Evolutionary conservation across 2,329 filamentous ascomycete species (phyloP), one percentile per base, ranked within the genome.

Genomic region (Rutstroemia sp.): DNA sequence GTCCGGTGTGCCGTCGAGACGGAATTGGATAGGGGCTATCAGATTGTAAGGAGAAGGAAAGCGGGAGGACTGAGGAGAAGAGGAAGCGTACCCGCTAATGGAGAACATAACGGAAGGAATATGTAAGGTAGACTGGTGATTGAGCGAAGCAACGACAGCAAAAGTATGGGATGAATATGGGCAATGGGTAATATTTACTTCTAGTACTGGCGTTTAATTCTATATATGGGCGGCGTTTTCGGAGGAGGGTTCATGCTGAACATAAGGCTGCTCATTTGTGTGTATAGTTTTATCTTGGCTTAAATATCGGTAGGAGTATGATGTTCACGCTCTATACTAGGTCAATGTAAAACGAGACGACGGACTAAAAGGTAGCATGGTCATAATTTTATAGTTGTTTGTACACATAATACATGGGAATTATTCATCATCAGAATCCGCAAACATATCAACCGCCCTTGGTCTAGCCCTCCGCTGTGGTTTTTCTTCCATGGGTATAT

Each of bases 361-460:
- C 7, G 25, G 25, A 27, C 25, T 27, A 7, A 10, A 41, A 41
- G 39, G 9, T 42, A 19, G 2, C 14, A 17, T 8, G 39, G 39
- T 42, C 39, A 17, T 34, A 34, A 34, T 34, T 34, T 34, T 34
- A 12, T 34, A 34, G 9, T 34, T 34, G 12, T 34, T 34, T 34
- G 12, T 34, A 34, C 9, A 34, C 9, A 12, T 34, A 42, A 42
- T 42, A 42, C 16, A 19, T 42, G 39, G 9, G 39, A 17, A 30
- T 51, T 57, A 48, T 65, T 69, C 67, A 58, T 65, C 79, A 63
- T 88, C 88, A 4, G 86, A 88, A 69, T 88, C 87, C 10, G 87
- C 88, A 80, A 94, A 95, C 88, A 94, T 92, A 68, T 94, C 89
- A 63, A 88, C 87, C 4, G 89, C 88, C 63, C 84, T 83, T 71